These are phyloP conservation scores for Arthrobotrys musiformis DNA, from an alignment of 2,329 filamentous ascomycete genomes.

Conservation along the genomic window DNA sequence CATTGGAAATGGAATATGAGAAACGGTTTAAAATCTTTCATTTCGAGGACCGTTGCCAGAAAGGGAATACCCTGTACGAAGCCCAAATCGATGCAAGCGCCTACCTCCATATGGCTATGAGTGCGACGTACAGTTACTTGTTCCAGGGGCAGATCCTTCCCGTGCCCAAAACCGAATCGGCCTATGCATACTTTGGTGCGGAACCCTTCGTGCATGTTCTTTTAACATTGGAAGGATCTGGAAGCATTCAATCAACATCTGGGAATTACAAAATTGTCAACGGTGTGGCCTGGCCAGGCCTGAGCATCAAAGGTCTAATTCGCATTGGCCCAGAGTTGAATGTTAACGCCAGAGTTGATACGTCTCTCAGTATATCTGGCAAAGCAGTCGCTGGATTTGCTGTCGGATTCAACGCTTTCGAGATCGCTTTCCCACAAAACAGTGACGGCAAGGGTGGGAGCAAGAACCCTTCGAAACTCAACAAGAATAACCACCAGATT, in stretches of 20 bases:
- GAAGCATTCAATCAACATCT: constrained; percentile 20
- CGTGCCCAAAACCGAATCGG: constrained; percentile 15
- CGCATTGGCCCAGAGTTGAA: constrained; percentile 21
- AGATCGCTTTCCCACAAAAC: constrained; percentile 21
- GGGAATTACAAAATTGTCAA: constrained; percentile 24
- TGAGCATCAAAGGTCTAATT: constrained; percentile 23
- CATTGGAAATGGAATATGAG: constrained; percentile 26
- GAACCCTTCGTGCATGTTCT: constrained; percentile 23
- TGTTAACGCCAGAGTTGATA: constrained; percentile 16
- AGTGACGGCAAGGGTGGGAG: constrained; percentile 16
- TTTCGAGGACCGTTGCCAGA: constrained; percentile 30
- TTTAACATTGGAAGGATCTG: constrained; percentile 17
- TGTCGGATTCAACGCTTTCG: constrained; percentile 14
- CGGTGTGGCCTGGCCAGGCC: constrained; percentile 18
- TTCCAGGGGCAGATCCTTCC: constrained; percentile 33
- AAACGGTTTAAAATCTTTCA: constrained; percentile 27
- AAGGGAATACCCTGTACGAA: constrained; percentile 17
- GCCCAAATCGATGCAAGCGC: constrained; percentile 20
- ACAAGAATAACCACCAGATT: constrained; percentile 22
- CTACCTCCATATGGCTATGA: constrained; percentile 32
- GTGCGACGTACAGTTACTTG: constrained; percentile 21
- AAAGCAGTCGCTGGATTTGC: constrained; percentile 27
- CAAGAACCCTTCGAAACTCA: constrained; percentile 11
- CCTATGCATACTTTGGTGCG: constrained; percentile 20
- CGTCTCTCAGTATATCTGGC: constrained; percentile 24